Percentiles rank a stretch among this genome's conserved stretches.
Conservation (phyloP, 345 rosid genomes). For the Eutrema yunnanense region DNA sequence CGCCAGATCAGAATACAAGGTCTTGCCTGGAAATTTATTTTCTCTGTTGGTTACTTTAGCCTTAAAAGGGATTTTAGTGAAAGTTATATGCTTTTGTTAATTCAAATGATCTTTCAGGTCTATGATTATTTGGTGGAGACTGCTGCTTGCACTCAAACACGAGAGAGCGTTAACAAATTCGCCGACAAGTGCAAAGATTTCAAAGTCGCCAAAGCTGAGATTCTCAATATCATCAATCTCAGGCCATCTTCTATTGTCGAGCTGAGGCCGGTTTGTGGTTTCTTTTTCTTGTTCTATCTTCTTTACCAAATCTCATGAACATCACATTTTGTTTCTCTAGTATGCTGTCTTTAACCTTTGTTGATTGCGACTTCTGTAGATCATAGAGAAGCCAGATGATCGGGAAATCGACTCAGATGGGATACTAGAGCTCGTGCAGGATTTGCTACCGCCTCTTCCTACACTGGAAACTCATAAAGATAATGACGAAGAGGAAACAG, state of each 20-base stretch:
- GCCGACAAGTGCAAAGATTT: conserved; percentile 47
- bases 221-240: conserved; percentile 61
- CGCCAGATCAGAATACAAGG: conserved; percentile 67
- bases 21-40: background rate
- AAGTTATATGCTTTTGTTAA: background rate
- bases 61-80: background rate
- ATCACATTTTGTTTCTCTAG: background rate
- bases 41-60: background rate
- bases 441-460: conserved; percentile 28
- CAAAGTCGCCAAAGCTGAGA: conserved; percentile 73
- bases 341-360: background rate
- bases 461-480: background rate
- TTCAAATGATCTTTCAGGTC: conserved; percentile 41
- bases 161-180: conserved; percentile 46
- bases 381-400: conserved; percentile 15
- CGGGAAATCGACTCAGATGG: conserved; percentile 1
- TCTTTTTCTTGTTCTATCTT: background rate
- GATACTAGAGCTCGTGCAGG: conserved; percentile 25
- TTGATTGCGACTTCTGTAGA: conserved; percentile 15
- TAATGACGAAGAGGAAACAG: conserved; percentile 14
- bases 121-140: conserved; percentile 62
- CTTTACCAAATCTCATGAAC: background rate
- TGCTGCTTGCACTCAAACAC: conserved; percentile 53
- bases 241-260: conserved; percentile 53
- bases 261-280: conserved; percentile 42